These are phyloP conservation scores for Stellera chamaejasme DNA, from an alignment of 345 rosid species.

Conservation along the genomic window DNA sequence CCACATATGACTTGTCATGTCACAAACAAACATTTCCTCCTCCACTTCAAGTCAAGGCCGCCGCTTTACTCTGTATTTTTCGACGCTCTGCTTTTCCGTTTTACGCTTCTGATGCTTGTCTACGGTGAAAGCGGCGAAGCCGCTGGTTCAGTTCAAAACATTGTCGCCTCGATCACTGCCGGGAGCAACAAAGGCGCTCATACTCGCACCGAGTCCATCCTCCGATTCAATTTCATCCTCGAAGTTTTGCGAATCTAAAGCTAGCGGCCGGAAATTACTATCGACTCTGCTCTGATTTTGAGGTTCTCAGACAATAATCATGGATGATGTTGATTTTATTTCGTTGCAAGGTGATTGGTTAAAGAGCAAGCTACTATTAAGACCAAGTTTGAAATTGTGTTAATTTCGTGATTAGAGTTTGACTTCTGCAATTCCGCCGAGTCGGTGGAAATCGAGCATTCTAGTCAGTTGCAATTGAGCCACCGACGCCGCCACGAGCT, in stretches of 20 bases:
- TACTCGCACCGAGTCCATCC: conserved; percentile 45
- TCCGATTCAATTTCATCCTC: conserved; percentile 43
- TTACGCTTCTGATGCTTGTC: too few relatives aligned
- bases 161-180: conserved; percentile 23
- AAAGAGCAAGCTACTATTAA: conserved; percentile 87
- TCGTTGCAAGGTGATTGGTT: conserved; percentile 62
- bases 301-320: conserved; percentile 9
- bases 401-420: conserved; percentile 13
- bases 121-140: conserved; percentile 19
- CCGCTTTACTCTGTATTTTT: too few relatives aligned
- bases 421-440: too few relatives aligned
- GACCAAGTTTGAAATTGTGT: conserved; percentile 84
- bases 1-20: too few relatives aligned
- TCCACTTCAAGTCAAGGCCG: too few relatives aligned
- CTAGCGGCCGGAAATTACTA: conserved; percentile 62
- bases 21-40: too few relatives aligned
- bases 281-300: neutral
- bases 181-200: conserved; percentile 40
- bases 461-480: too few relatives aligned
- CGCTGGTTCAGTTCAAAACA: conserved; percentile 53
- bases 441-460: too few relatives aligned
- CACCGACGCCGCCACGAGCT: too few relatives aligned
- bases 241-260: conserved; percentile 73
- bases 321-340: conserved; percentile 17
- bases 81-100: too few relatives aligned